Evolutionary conservation across 2,329 filamentous ascomycete species (phyloP).

Genomic region (Neonectria sp.): DNA sequence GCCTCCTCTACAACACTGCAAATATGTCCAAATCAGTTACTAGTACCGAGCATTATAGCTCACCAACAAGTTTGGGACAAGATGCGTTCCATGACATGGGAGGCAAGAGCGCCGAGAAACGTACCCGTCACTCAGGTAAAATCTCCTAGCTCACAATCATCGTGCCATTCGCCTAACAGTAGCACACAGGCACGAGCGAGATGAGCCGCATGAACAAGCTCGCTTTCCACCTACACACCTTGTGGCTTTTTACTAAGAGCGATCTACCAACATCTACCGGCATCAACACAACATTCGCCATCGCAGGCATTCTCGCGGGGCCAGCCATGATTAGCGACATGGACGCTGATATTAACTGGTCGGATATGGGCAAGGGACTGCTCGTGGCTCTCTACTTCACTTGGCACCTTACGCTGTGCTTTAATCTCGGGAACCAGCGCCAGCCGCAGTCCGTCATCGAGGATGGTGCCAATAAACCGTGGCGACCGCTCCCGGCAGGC

Average conservation of each 20-base stretch:
- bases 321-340: conserved; percentile 28
- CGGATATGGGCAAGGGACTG: conserved; percentile 36
- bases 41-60: not conserved
- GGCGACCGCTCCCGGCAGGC: conserved; percentile 49
- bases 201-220: conserved; percentile 24
- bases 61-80: not conserved
- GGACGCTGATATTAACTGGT: conserved; percentile 30
- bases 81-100: not conserved
- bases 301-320: conserved; percentile 36
- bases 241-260: conserved; percentile 41
- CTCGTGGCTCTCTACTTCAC: conserved; percentile 41
- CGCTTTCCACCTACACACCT: conserved; percentile 34
- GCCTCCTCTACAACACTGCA: not conserved
- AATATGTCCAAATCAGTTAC: not conserved
- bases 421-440: conserved; percentile 58
- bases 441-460: conserved; percentile 51
- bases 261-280: conserved; percentile 39
- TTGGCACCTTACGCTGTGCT: conserved; percentile 46
- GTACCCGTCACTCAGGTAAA: conserved; percentile 32
- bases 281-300: conserved; percentile 38
- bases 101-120: not conserved
- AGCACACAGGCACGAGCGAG: conserved; percentile 14
- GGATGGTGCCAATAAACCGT: conserved; percentile 59
- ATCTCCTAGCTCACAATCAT: conserved; percentile 25
- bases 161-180: conserved; percentile 30